phyloP scores from a whole-genome alignment of 768 basidiomycete genomes.

The Candolleomyces eurysporus region DNA sequence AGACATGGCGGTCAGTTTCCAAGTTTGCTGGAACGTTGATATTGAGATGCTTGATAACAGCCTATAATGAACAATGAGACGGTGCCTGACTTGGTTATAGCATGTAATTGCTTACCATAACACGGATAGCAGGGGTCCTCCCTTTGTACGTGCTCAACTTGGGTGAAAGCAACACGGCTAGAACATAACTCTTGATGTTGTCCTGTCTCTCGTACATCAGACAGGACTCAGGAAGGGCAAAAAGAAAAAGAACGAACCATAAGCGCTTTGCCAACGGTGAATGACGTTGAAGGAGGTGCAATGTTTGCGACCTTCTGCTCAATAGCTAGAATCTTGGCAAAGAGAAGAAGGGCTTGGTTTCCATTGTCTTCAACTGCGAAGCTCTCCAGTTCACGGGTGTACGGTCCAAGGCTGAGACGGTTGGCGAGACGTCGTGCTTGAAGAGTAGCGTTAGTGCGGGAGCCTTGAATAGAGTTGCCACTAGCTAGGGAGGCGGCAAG shows the following conservation, averaged over 20 bases:
- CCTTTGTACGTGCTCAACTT: conserved; percentile 23
- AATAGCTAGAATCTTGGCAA: not conserved
- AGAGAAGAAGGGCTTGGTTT: not conserved
- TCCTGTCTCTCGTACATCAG: conserved; percentile 9
- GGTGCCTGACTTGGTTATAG: not conserved
- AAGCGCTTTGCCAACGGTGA: not conserved
- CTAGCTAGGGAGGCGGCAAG: not conserved
- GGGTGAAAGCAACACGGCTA: conserved; percentile 19
- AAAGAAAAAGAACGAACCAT: not conserved
- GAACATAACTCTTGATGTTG: conserved; percentile 18
- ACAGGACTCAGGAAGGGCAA: not conserved
- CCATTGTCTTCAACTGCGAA: not conserved
- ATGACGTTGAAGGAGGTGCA: not conserved
- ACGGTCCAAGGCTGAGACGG: not conserved
- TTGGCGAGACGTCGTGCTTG: not conserved
- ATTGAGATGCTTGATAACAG: conserved; percentile 13
- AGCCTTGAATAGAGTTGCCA: not conserved
- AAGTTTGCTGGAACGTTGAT: conserved; percentile 19
- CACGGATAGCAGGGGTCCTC: conserved; percentile 12
- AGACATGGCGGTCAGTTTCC: conserved; percentile 17
- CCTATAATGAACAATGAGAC: conserved; percentile 3
- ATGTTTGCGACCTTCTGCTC: not conserved
- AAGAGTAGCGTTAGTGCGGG: conserved; percentile 1
- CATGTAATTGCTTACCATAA: conserved; percentile 17
- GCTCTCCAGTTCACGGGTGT: not conserved